Percentiles rank a stretch among this genome's conserved stretches.
phyloP scores from a whole-genome alignment of 441 rosid genomes.

The Populus tomentosa region DNA sequence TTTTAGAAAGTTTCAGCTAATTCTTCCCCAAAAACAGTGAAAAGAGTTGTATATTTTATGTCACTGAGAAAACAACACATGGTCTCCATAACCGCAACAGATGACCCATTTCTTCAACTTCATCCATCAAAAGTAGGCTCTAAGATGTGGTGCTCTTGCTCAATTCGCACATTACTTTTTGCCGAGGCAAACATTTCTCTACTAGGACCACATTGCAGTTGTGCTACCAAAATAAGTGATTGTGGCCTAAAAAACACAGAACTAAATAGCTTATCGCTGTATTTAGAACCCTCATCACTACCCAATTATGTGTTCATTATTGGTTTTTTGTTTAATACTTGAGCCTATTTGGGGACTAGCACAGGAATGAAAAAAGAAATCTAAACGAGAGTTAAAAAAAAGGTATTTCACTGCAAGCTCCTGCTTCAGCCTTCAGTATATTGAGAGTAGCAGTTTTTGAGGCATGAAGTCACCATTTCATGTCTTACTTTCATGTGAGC shows the following conservation, averaged over 20 bases:
- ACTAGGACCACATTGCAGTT: slow-evolving; percentile 2
- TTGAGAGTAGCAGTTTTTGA: not conserved
- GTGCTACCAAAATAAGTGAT: not conserved
- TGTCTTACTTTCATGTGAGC: not conserved
- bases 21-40: slow-evolving; percentile 4
- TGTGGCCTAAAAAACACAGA: not conserved
- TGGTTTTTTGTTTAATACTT: not conserved
- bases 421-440: not conserved
- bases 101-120: slow-evolving; percentile 23
- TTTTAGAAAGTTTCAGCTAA: slow-evolving; percentile 29
- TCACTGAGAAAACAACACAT: slow-evolving; percentile 19
- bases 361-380: not conserved
- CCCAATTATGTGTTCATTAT: not conserved
- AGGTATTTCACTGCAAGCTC: not conserved
- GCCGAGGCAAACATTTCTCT: not conserved
- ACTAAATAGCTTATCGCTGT: not conserved
- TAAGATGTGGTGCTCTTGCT: slow-evolving; percentile 4
- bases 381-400: not conserved
- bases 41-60: not conserved
- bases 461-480: not conserved
- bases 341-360: not conserved
- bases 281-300: not conserved
- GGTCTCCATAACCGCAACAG: slow-evolving; percentile 23
- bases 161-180: not conserved
- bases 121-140: slow-evolving; percentile 16